These are phyloP conservation scores for Phlebopus sp. DNA, from an alignment of 1,284 basidiomycete species.

Conservation along the genomic window DNA sequence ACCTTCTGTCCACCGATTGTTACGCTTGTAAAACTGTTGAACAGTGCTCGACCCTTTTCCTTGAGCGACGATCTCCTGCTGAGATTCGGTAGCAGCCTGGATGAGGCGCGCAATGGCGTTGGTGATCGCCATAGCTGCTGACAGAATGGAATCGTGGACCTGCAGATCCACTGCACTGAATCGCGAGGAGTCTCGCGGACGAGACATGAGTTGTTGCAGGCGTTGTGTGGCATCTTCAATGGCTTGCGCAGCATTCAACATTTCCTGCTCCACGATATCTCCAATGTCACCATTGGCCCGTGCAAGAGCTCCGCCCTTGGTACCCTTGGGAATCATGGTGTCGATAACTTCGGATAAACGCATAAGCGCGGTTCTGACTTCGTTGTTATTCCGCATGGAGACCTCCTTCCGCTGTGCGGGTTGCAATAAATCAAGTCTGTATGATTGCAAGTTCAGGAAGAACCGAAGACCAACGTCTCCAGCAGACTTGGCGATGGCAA, in stretches of 20 bases:
- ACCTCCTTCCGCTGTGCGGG: constrained; percentile 80
- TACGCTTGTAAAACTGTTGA: constrained; percentile 99
- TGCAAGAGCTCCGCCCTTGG: constrained; percentile 67
- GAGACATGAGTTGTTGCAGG: constrained; percentile 85
- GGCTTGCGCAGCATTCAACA: constrained; percentile 89
- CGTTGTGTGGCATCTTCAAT: constrained; percentile 93
- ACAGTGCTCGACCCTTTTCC: constrained; percentile 88
- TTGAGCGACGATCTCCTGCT: constrained; percentile 96
- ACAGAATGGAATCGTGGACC: constrained; percentile 97
- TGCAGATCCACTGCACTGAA: constrained; percentile 91
- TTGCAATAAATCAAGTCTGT: constrained; percentile 81
- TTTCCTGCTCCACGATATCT: constrained; percentile 95
- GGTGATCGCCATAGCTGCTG: constrained; percentile 92
- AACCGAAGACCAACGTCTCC: constrained; percentile 89
- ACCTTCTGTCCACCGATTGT: constrained; percentile 99
- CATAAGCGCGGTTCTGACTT: constrained; percentile 76
- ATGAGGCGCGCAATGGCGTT: constrained; percentile 94
- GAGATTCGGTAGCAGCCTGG: constrained; percentile 93
- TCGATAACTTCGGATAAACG: constrained; percentile 90
- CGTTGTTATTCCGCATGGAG: constrained; percentile 87
- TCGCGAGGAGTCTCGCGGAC: constrained; percentile 80
- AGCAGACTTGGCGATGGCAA: constrained; percentile 80
- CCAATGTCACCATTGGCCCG: constrained; percentile 92
- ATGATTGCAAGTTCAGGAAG: constrained; percentile 96
- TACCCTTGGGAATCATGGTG: constrained; percentile 80